Percentiles rank a stretch among this genome's conserved stretches.
Conservation (phyloP, 2,329 filamentous ascomycete genomes). For the Aspergillus tamarii region DNA sequence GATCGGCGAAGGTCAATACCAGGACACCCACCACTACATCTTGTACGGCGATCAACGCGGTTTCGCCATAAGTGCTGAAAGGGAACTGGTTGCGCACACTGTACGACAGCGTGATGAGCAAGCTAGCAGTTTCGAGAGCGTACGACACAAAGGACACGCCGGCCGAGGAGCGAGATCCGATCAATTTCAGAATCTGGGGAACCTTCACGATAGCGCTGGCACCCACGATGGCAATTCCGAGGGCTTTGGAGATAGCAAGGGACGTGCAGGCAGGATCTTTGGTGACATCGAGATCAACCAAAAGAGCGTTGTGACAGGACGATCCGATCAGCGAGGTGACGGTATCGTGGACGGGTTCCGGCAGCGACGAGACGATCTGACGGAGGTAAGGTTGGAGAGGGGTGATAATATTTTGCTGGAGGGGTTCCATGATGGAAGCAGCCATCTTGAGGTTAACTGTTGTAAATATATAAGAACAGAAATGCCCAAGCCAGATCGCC, state of each 20-base stretch:
- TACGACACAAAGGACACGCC: constrained; percentile 91
- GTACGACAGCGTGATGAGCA: constrained; percentile 89
- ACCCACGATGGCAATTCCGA: constrained; percentile 90
- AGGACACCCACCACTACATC: constrained; percentile 87
- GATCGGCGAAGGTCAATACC: constrained; percentile 80
- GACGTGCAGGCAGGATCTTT: constrained; percentile 79
- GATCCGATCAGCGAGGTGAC: constrained; percentile 79
- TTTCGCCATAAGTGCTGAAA: constrained; percentile 96
- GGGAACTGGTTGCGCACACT: constrained; percentile 89
- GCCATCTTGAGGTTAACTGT: not conserved
- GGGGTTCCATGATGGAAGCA: constrained; percentile 40
- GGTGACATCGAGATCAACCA: constrained; percentile 79
- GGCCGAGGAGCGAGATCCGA: constrained; percentile 75
- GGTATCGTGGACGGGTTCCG: constrained; percentile 72
- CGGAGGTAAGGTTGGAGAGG: constrained; percentile 56
- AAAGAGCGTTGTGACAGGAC: constrained; percentile 80
- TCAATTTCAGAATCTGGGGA: constrained; percentile 91
- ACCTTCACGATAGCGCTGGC: constrained; percentile 93
- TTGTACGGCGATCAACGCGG: constrained; percentile 86
- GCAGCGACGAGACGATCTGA: constrained; percentile 74
- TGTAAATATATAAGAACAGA: constrained; percentile 2
- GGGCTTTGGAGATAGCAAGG: constrained; percentile 85
- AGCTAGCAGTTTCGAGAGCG: constrained; percentile 84
- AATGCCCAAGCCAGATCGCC: not conserved
- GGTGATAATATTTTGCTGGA: constrained; percentile 45